Evolutionary conservation across 345 rosid species (phyloP), one percentile per base, ranked within the genome.

Genomic region (Xanthoceras sorbifolium): DNA sequence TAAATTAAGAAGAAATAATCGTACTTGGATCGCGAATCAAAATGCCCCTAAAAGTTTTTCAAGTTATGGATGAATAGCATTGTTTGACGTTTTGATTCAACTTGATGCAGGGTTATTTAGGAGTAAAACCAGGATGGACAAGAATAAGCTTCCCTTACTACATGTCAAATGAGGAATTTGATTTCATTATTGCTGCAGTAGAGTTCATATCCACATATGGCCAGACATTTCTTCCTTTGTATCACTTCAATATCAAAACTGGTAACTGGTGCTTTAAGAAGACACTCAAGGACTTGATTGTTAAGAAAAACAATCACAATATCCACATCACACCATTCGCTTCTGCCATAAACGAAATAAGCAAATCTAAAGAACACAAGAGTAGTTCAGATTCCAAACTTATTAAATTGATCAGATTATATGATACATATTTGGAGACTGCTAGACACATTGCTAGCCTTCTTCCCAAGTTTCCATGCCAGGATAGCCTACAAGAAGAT

Each of bases 81-180:
- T 48, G 54, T 10, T 48, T 48, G 54, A 36, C 14, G 54, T 48
- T 48, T 11, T 48, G 54, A 10, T 10, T n/a, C n/a, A n/a, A n/a
- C n/a, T n/a, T n/a, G n/a, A n/a, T 44, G 50, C 84, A 82, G 91
- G 91, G 22, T 55, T 20, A 15, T 15, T 9, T 42, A 86, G 77
- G 89, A 87, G 59, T 87, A 86, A 90, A 90, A 73, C 94, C 90
- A 0, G 92, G 93, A 25, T 86, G 92, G 91, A 83, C 94, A 40
- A 81, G 94, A 78, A 65, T 91, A 34, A 89, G 93, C 86, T 89
- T 91, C 74, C 90, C 93, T 3, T 89, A 89, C 86, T 89, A 89
- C 82, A 88, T 87, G 89, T 78, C 87, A 0, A 69, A 59, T 0
- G 85, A 86, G 78, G 90, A 87, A 63, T 86, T 87, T 6, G 87